phyloP scores from a whole-genome alignment of 768 basidiomycete species.

The Cyclocybe cylindracea region DNA sequence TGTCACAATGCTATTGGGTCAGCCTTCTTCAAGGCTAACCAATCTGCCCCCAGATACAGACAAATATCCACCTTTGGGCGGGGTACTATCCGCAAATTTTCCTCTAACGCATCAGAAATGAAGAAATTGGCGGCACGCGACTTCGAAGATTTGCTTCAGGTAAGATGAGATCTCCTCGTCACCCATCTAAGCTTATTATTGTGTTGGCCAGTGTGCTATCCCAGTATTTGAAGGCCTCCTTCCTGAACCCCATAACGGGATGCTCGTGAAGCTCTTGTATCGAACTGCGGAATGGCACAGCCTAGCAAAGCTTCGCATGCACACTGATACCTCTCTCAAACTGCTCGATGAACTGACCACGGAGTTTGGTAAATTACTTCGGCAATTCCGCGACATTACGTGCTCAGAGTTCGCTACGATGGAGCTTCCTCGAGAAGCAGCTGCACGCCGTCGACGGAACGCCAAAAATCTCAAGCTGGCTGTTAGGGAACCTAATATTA shows the following conservation, averaged over 20 bases:
- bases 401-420: slow-evolving; percentile 26
- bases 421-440: slow-evolving; percentile 40
- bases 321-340: slow-evolving; percentile 25
- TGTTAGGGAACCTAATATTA: too few relatives aligned
- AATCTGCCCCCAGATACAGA: slow-evolving; percentile 17
- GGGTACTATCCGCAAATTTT: slow-evolving; percentile 28
- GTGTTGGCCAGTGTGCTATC: slow-evolving; percentile 27
- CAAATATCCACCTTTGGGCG: slow-evolving; percentile 23
- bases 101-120: slow-evolving; percentile 29
- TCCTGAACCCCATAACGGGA: slow-evolving; percentile 15
- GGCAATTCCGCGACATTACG: slow-evolving; percentile 27
- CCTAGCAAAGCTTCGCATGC: slow-evolving; percentile 32
- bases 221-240: slow-evolving; percentile 41
- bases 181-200: background rate
- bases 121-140: slow-evolving; percentile 33
- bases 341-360: slow-evolving; percentile 25
- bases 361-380: slow-evolving; percentile 28
- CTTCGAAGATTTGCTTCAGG: slow-evolving; percentile 43
- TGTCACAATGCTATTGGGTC: slow-evolving; percentile 1
- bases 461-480: slow-evolving; percentile 28
- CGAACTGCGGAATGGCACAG: slow-evolving; percentile 32
- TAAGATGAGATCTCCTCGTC: too few relatives aligned
- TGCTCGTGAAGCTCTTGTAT: slow-evolving; percentile 25
- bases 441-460: slow-evolving; percentile 24
- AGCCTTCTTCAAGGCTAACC: background rate